Evolutionary conservation across 169 alveolate species (phyloP).

Genomic region (Plasmodium vivax): DNA sequence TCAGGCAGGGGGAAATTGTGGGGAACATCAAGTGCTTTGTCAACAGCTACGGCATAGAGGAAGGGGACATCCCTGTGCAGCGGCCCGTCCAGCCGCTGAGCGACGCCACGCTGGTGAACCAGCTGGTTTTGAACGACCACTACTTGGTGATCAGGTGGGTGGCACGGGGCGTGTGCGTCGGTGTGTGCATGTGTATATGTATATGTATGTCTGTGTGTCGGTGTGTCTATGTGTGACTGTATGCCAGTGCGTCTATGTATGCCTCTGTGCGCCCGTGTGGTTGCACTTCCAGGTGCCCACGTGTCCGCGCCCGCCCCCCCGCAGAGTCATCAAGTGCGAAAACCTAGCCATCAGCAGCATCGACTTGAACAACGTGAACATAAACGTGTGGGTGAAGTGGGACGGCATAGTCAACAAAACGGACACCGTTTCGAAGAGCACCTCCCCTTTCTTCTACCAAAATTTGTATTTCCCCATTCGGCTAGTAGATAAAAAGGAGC

Average conservation of each 20-base stretch:
- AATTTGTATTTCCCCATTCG: slow-evolving; percentile 89
- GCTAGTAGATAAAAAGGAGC: slow-evolving; percentile 85
- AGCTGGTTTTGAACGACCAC: slow-evolving; percentile 72
- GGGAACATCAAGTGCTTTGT: slow-evolving; percentile 83
- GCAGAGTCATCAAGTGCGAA: slow-evolving; percentile 86
- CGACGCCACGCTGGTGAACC: slow-evolving; percentile 80
- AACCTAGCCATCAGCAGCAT: slow-evolving; percentile 86
- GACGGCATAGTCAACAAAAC: slow-evolving; percentile 87
- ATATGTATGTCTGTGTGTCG: slow-evolving; percentile 38
- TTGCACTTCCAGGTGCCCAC: background rate
- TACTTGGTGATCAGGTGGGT: slow-evolving; percentile 77
- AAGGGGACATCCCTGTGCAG: slow-evolving; percentile 67
- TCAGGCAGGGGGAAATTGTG: slow-evolving; percentile 84
- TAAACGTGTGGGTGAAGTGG: slow-evolving; percentile 90
- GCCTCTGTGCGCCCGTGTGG: background rate
- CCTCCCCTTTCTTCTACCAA: slow-evolving; percentile 88
- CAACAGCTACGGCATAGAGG: slow-evolving; percentile 80
- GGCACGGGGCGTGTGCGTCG: background rate
- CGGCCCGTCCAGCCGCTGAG: slow-evolving; percentile 80
- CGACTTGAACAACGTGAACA: slow-evolving; percentile 87
- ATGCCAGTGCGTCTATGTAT: background rate
- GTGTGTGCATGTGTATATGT: background rate
- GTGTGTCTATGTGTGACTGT: background rate
- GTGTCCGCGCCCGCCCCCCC: background rate
- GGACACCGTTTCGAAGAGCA: slow-evolving; percentile 80